Evolutionary conservation across 768 basidiomycete genomes (phyloP), one percentile per base, ranked within the genome.

Genomic region (Mycena amicta): DNA sequence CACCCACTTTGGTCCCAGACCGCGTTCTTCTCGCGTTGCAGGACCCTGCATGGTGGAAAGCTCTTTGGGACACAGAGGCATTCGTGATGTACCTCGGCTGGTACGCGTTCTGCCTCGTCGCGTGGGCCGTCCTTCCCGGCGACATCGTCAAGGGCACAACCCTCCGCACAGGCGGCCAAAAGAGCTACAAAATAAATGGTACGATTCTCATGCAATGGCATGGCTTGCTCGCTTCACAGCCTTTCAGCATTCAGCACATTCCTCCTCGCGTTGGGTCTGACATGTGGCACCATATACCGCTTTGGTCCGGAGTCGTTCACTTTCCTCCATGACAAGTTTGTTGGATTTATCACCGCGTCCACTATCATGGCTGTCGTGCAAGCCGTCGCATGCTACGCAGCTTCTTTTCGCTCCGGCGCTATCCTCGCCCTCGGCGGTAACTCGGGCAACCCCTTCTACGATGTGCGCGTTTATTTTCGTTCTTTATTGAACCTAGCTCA

Each of bases 111-210:
- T 89, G 85, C 63, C 82, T 98, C 49, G 73, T 84, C 2, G 81
- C 91, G 2, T 98, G 95, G 95, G 79, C 76, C 4, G 66, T 93
- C 50, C 75, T 98, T 13, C 97, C 86, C 1, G 86, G 85, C 3
- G 88, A 92, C 58, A 78, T 79, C 76, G 78, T 93, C 4, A 77
- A 89, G 47, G 93, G 93, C 23, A 83, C 77, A 25, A 76, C 78
- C 6, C 72, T 96, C 65, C 82, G 97, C 46, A 87, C 85, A 40
- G 95, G 95, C 0, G 79, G 77, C 53, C 87, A 81, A 68, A 88
- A 90, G 70, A 74, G 80, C 59, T 99, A 99, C 80, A 98, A 92
- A 77, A 93, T 97, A 59, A 98, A 99, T 76, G 95, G 95, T 95
- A 68, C 65, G 82, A 72, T 53, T 31, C 55, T 28, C 26, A 37